Conservation (phyloP, 2,329 filamentous ascomycete species). For the Chalara sp. region DNA sequence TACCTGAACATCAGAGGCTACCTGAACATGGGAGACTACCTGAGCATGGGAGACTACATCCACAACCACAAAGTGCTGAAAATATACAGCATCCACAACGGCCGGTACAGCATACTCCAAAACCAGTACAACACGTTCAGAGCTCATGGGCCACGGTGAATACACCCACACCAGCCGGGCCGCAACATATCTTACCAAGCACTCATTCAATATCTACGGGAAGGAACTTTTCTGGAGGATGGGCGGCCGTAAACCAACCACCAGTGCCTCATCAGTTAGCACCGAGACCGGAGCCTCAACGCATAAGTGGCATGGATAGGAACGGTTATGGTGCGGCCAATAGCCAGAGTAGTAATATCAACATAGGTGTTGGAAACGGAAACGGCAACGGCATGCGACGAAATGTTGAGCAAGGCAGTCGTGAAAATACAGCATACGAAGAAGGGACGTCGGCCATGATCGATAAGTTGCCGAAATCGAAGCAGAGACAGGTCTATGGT, state of each 20-base stretch:
- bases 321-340: not conserved
- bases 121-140: not conserved
- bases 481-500: constrained; percentile 26
- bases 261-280: too few species aligned
- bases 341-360: too few species aligned
- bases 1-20: not conserved
- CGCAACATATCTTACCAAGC: too few species aligned
- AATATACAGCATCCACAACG: not conserved
- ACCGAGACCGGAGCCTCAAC: not conserved
- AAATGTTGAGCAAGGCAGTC: constrained; percentile 12
- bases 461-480: constrained; percentile 23
- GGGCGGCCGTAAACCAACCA: constrained; percentile 14
- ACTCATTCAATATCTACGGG: too few species aligned
- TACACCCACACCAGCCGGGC: too few species aligned
- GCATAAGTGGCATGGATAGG: not conserved
- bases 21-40: constrained; percentile 1
- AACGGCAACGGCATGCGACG: constrained; percentile 32
- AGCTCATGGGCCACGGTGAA: not conserved
- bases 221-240: constrained; percentile 9
- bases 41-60: not conserved
- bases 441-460: constrained; percentile 17
- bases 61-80: not conserved
- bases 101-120: not conserved
- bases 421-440: not conserved
- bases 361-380: constrained; percentile 22